A percentile compares a stretch with the other conserved stretches of the same genome.
phyloP scores from a whole-genome alignment of 2,329 filamentous ascomycete species.

The Verticillium isaacii region DNA sequence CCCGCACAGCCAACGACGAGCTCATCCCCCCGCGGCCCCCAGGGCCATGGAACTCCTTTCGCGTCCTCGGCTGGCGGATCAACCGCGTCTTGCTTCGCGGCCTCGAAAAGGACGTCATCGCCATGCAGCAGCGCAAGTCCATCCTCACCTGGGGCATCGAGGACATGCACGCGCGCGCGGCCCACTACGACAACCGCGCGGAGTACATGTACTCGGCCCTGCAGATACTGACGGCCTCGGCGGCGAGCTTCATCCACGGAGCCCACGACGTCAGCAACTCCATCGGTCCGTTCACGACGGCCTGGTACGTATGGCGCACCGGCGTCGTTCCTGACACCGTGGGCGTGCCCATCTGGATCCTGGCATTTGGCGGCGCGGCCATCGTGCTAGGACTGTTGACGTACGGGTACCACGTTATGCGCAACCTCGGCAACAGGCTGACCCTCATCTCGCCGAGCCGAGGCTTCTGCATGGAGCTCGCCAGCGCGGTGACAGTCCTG shows the following conservation, averaged over 20 bases:
- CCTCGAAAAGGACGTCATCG: conserved; percentile 43
- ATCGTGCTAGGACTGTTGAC: conserved; percentile 56
- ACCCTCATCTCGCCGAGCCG: conserved; percentile 49
- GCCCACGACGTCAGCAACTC: conserved; percentile 52
- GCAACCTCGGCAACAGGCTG: conserved; percentile 49
- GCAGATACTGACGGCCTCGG: conserved; percentile 45
- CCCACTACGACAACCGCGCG: conserved; percentile 48
- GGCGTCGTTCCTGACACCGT: conserved; percentile 31
- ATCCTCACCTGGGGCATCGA: conserved; percentile 43
- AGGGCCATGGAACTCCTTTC: conserved; percentile 34
- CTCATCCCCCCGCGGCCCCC: conserved; percentile 24
- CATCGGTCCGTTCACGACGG: conserved; percentile 45
- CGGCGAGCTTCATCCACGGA: conserved; percentile 52
- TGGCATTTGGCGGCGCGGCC: conserved; percentile 40
- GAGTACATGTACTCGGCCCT: conserved; percentile 46
- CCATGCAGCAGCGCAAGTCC: conserved; percentile 38
- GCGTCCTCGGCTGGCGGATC: conserved; percentile 33
- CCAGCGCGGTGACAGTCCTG: conserved; percentile 47
- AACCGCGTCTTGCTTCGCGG: conserved; percentile 40
- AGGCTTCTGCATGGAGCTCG: conserved; percentile 47
- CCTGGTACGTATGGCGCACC: conserved; percentile 43
- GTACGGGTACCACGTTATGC: conserved; percentile 61
- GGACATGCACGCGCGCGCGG: conserved; percentile 42
- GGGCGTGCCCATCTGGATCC: conserved; percentile 42
- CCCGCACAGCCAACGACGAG: conserved; percentile 9